Conservation (phyloP, 345 rosid genomes). For the Nasturtium officinale region DNA sequence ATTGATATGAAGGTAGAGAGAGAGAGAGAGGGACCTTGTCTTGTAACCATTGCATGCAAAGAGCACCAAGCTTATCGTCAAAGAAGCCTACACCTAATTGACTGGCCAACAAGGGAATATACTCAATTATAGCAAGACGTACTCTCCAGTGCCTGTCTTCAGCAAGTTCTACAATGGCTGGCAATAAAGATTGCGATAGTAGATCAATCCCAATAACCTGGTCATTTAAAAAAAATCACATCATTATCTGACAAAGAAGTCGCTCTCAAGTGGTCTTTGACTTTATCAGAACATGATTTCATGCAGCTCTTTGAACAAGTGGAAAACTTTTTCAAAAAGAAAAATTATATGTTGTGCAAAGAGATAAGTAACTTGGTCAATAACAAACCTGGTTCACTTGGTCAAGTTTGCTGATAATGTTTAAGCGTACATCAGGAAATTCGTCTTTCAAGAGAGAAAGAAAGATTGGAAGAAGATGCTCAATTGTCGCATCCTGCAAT, state of each 20-base stretch:
- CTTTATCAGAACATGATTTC: neutral
- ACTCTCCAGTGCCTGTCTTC: slow-evolving; percentile 99
- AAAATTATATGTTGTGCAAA: neutral
- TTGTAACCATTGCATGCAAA: slow-evolving; percentile 90
- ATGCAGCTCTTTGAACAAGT: too few species aligned
- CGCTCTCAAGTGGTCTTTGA: neutral
- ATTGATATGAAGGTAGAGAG: neutral
- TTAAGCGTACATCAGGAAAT: slow-evolving; percentile 94
- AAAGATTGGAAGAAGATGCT: slow-evolving; percentile 97
- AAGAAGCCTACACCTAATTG: slow-evolving; percentile 85
- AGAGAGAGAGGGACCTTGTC: slow-evolving; percentile 58
- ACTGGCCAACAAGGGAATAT: slow-evolving; percentile 91
- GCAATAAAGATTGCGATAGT: slow-evolving; percentile 85
- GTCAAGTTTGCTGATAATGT: slow-evolving; percentile 97
- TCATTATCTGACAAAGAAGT: slow-evolving; percentile 14
- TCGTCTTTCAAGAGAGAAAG: slow-evolving; percentile 95
- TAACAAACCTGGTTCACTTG: slow-evolving; percentile 91
- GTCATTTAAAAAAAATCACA: neutral
- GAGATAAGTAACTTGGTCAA: slow-evolving; percentile 16
- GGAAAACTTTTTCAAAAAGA: too few species aligned
- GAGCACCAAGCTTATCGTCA: slow-evolving; percentile 80
- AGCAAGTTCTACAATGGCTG: slow-evolving; percentile 97
- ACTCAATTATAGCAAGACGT: slow-evolving; percentile 92
- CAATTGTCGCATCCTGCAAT: slow-evolving; percentile 84
- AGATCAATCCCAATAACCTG: slow-evolving; percentile 98